Evolutionary conservation across 768 basidiomycete species (phyloP), one percentile per base, ranked within the genome.

Genomic region (Bullera alba): DNA sequence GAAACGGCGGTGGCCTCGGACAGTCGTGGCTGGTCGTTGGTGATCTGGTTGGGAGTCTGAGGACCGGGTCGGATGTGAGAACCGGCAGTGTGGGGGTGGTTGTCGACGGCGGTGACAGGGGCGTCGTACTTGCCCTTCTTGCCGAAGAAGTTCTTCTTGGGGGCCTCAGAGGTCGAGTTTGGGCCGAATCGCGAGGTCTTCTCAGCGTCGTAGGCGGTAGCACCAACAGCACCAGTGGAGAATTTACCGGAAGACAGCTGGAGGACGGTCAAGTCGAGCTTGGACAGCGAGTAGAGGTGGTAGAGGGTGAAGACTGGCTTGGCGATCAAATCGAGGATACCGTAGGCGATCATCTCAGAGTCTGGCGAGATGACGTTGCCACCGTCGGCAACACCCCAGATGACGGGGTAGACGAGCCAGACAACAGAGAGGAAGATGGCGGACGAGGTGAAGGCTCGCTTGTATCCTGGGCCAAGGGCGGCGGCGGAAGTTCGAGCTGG

Each of bases 401-500:
- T 75, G 54, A 82, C 76, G 8, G 81, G 68, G 71, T 81, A 81
- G n/a, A 80, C 56, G 50, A 78, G 48, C 78, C 79, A 81, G 57
- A 81, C 72, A 69, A 80, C 75, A n/a, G 76, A 73, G 53, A 82
- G 73, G 70, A 76, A 76, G 14, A 55, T 58, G 2, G 78, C 76
- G n/a, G 75, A 74, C 17, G 29, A 56, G 38, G 63, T 58, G 68
- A 74, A 74, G 1, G 69, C 49, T 43, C 42, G 45, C 48, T 59
- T 53, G 61, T 59, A 69, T 8, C 61, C 67, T 32, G 56, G 26
- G 17, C 70, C 69, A 48, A 72, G 56, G 16, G 54, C 56, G 6
- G 46, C 57, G 14, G 74, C 71, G 17, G 69, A 67, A 16, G 51
- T 32, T n/a, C 56, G 53, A 2, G 60, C 63, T 4, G 61, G 60